phyloP scores from a whole-genome alignment of 2,329 filamentous ascomycete genomes.

The Myriosclerotinia scirpicola region DNA sequence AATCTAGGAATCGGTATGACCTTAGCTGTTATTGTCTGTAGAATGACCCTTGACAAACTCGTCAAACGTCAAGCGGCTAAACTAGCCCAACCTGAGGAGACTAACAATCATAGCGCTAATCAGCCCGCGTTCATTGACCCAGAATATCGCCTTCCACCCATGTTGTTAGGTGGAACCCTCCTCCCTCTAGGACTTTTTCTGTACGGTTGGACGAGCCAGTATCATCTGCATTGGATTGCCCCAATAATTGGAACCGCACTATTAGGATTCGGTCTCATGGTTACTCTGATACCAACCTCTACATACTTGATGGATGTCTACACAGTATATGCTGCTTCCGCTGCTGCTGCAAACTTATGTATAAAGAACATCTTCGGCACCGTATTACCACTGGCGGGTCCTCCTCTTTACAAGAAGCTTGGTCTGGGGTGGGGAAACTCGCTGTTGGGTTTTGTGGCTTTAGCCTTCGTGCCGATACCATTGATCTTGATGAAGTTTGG shows the following conservation, averaged over 20 bases:
- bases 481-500: background rate
- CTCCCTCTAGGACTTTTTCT: slow-evolving; percentile 48
- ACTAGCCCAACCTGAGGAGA: background rate
- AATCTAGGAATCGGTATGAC: background rate
- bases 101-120: no score
- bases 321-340: background rate
- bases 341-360: background rate
- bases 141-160: slow-evolving; percentile 46
- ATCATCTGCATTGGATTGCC: background rate
- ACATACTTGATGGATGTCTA: background rate
- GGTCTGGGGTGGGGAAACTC: slow-evolving; percentile 1
- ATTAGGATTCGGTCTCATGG: background rate
- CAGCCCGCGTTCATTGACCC: slow-evolving; percentile 30
- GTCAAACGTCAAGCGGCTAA: background rate
- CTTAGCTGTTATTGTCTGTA: background rate
- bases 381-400: background rate
- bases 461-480: background rate
- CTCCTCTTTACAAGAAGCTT: background rate
- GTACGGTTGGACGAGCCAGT: slow-evolving; percentile 47
- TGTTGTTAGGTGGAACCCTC: slow-evolving; percentile 39
- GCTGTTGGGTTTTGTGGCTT: background rate
- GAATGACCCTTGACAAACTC: background rate
- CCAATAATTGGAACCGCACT: background rate
- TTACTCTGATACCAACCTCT: background rate
- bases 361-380: background rate